phyloP scores from a whole-genome alignment of 1,284 basidiomycete genomes.

The Cutaneotrichosporon mucoides region DNA sequence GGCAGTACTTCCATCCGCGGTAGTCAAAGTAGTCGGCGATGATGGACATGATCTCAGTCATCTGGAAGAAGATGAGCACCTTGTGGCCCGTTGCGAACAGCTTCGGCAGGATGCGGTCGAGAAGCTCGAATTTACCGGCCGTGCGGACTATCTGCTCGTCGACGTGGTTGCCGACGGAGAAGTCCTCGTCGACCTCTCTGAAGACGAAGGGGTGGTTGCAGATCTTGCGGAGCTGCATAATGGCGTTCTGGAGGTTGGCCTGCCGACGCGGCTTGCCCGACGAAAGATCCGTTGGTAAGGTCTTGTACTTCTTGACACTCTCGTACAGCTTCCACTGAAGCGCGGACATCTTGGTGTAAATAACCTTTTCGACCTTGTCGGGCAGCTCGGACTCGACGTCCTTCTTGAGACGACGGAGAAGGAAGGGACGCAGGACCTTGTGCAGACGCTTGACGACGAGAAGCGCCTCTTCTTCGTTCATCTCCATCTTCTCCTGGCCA shows the following conservation, averaged over 20 bases:
- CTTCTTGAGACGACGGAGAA: constrained; percentile 94
- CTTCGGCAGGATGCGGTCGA: constrained; percentile 89
- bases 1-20: constrained; percentile 84
- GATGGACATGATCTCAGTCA: constrained; percentile 99
- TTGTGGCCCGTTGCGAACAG: constrained; percentile 89
- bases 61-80: constrained; percentile 96
- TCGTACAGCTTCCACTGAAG: constrained; percentile 94
- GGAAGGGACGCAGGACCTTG: constrained; percentile 96
- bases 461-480: constrained; percentile 99
- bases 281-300: constrained; percentile 52
- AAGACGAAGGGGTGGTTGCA: constrained; percentile 98
- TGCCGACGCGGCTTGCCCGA: constrained; percentile 41
- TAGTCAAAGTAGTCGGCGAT: constrained; percentile 97
- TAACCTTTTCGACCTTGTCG: constrained; percentile 98
- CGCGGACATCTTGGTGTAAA: constrained; percentile 96
- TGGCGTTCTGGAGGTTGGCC: constrained; percentile 76
- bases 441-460: constrained; percentile 97
- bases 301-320: constrained; percentile 68
- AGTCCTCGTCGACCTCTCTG: constrained; percentile 74
- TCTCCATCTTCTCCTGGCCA: constrained; percentile 87
- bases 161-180: constrained; percentile 57
- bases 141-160: constrained; percentile 84
- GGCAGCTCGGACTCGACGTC: constrained; percentile 97
- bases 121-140: constrained; percentile 93
- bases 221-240: constrained; percentile 99